Percentiles rank a stretch among this genome's conserved stretches.
Evolutionary conservation across 2,329 filamentous ascomycete genomes (phyloP).

Genomic region (Phialemoniopsis sp.): DNA sequence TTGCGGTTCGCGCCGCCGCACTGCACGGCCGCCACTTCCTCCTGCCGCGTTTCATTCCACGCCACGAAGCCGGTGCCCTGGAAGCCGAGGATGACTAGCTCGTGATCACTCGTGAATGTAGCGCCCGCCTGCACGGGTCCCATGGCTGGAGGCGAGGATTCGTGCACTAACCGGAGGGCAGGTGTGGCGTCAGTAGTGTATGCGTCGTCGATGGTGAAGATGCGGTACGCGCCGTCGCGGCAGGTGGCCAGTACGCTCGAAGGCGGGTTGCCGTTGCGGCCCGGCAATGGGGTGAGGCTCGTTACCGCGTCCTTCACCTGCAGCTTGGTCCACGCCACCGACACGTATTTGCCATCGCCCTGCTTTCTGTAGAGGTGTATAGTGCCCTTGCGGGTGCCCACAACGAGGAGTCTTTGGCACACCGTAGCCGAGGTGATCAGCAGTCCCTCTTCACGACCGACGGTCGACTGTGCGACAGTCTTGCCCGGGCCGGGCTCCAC

Average conservation of each 20-base stretch:
- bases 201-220: conserved; percentile 38
- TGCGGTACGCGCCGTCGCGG: conserved; percentile 71
- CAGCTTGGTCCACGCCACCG: conserved; percentile 10
- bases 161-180: conserved; percentile 54
- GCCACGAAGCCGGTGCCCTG: conserved; percentile 73
- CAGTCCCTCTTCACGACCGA: conserved; percentile 41
- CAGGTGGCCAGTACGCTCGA: conserved; percentile 65
- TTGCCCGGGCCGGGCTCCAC: conserved; percentile 11
- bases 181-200: conserved; percentile 4
- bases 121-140: conserved; percentile 74
- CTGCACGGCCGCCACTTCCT: conserved; percentile 67
- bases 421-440: conserved; percentile 42
- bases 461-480: conserved; percentile 14
- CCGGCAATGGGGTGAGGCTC: conserved; percentile 47
- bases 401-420: conserved; percentile 35
- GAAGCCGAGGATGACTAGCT: conserved; percentile 78
- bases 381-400: conserved; percentile 51
- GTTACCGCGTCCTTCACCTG: conserved; percentile 63
- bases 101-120: conserved; percentile 44
- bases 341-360: too few species aligned
- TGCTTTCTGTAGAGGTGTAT: conserved; percentile 29
- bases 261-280: conserved; percentile 12
- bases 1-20: conserved; percentile 83
- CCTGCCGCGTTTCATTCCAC: conserved; percentile 70
- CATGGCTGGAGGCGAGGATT: conserved; percentile 59